Evolutionary conservation across 2,329 filamentous ascomycete species (phyloP).

Genomic region (Fusarium sp.): DNA sequence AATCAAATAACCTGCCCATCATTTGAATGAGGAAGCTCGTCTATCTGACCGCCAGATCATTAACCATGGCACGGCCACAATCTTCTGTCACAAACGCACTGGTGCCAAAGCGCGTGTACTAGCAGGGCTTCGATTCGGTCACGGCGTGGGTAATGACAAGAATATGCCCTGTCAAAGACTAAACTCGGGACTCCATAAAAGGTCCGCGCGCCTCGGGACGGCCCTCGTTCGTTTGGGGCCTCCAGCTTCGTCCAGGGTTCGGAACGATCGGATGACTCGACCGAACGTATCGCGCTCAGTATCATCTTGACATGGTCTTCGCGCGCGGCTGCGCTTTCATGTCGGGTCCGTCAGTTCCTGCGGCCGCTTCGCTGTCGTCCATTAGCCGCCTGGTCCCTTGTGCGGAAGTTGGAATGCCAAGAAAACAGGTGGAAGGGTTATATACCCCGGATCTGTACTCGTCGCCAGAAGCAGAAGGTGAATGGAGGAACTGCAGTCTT

Average conservation of each 20-base stretch:
- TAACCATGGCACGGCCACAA: conserved; percentile 18
- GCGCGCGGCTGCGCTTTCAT: conserved; percentile 25
- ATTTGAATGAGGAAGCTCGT: conserved; percentile 23
- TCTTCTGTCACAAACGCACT: conserved; percentile 25
- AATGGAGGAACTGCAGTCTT: conserved; percentile 8
- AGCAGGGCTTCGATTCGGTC: conserved; percentile 15
- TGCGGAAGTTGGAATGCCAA: conserved; percentile 3
- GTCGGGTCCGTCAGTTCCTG: background rate
- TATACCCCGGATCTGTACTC: conserved; percentile 14
- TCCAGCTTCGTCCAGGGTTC: conserved; percentile 21
- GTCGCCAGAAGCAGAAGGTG: conserved; percentile 42
- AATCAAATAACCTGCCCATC: conserved; percentile 36
- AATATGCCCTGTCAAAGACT: conserved; percentile 23
- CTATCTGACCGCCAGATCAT: conserved; percentile 32
- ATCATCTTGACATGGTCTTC: conserved; percentile 24
- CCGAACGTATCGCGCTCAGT: conserved; percentile 24
- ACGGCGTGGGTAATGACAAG: conserved; percentile 19
- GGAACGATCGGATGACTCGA: conserved; percentile 30
- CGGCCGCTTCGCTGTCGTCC: conserved; percentile 7
- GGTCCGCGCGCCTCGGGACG: conserved; percentile 38
- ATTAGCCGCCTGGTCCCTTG: conserved; percentile 16
- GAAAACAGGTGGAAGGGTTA: conserved; percentile 7
- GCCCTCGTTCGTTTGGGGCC: conserved; percentile 34
- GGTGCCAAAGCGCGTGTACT: conserved; percentile 16
- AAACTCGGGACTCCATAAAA: conserved; percentile 36